Conservation (phyloP, 495 filamentous ascomycete genomes). For the Parmelia sp. region DNA sequence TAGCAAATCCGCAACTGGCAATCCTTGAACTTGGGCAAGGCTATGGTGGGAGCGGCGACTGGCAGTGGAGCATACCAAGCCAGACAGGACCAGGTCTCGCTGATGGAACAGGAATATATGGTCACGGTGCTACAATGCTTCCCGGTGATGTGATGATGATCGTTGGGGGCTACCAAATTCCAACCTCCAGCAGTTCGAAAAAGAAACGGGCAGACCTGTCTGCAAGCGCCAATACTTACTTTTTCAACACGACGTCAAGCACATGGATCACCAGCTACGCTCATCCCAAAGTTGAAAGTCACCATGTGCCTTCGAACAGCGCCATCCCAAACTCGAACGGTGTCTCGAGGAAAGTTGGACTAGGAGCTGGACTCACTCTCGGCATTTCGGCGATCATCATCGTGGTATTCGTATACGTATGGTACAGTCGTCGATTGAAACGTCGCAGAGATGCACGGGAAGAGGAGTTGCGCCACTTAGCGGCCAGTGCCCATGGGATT, state of each 20-base stretch:
- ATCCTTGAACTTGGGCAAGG: conserved; percentile 64
- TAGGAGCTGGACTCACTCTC: conserved; percentile 71
- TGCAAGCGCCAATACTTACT: conserved; percentile 47
- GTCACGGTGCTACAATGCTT: conserved; percentile 78
- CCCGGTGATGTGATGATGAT: conserved; percentile 88
- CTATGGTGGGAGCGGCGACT: conserved; percentile 60
- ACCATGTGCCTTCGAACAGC: conserved; percentile 1
- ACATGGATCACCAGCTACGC: conserved; percentile 65
- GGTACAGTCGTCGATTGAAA: conserved; percentile 51
- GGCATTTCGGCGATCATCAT: conserved; percentile 51
- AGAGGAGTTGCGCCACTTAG: conserved; percentile 47
- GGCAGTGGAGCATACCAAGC: conserved; percentile 66
- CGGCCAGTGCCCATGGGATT: conserved; percentile 43
- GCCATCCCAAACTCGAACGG: conserved; percentile 27
- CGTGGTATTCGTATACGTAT: conserved; percentile 48
- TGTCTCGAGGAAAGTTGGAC: conserved; percentile 50
- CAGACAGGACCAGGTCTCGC: conserved; percentile 35
- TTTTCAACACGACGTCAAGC: conserved; percentile 74
- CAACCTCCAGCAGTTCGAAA: conserved; percentile 35
- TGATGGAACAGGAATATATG: conserved; percentile 61
- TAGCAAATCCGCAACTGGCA: conserved; percentile 74
- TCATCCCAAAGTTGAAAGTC: conserved; percentile 38
- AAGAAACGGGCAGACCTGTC: conserved; percentile 35
- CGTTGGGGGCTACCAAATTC: conserved; percentile 70
- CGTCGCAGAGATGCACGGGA: conserved; percentile 42